phyloP scores from a whole-genome alignment of 179 eudicot genomes.

The Corrigiola litoralis region DNA sequence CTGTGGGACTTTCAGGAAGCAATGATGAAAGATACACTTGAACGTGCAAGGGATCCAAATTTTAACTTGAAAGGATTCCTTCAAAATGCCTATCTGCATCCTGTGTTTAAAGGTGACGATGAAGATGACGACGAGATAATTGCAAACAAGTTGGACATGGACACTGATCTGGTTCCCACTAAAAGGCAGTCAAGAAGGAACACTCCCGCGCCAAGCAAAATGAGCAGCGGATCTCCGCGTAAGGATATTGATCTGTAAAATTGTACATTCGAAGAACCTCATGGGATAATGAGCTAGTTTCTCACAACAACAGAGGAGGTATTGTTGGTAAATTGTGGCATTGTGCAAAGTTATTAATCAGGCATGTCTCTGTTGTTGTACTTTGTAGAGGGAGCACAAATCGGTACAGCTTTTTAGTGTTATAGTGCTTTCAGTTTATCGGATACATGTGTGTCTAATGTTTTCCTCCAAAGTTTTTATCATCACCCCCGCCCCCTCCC shows the following conservation, averaged over 20 bases:
- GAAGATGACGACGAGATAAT: conserved; percentile 39
- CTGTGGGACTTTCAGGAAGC: conserved; percentile 55
- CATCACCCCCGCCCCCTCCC: not conserved
- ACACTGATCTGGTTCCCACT: conserved; percentile 51
- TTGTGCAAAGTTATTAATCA: not conserved
- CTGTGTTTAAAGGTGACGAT: conserved; percentile 54
- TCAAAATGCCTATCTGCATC: conserved; percentile 63
- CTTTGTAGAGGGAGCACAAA: conserved; percentile 5
- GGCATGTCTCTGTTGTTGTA: not conserved
- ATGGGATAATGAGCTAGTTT: conserved; percentile 4
- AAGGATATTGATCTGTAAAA: conserved; percentile 17
- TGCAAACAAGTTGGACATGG: conserved; percentile 32
- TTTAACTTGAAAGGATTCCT: conserved; percentile 66
- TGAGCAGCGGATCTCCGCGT: conserved; percentile 51
- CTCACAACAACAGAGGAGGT: not conserved
- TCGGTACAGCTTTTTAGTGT: not conserved
- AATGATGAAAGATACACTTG: conserved; percentile 83
- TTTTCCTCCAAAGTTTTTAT: not conserved
- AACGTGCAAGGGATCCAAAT: conserved; percentile 70
- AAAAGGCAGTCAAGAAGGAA: conserved; percentile 63
- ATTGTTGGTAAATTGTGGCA: not conserved
- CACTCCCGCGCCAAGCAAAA: conserved; percentile 76
- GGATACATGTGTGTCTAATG: not conserved
- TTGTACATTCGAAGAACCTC: conserved; percentile 4
- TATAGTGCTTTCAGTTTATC: not conserved